phyloP scores from a whole-genome alignment of 371 early-diverging fungal species.

The Lichtheimia hyalospora region DNA sequence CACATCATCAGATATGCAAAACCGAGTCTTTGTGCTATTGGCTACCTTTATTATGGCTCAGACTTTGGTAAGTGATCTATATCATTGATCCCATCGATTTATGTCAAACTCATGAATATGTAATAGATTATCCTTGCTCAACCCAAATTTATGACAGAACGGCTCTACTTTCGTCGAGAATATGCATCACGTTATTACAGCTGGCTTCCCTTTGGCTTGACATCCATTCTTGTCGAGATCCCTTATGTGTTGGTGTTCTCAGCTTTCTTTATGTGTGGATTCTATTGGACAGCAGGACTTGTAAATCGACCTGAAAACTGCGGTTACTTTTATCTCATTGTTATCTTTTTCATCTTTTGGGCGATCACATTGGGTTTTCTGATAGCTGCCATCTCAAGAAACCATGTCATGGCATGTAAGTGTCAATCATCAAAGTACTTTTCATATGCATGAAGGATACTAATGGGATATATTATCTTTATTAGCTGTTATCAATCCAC shows the following conservation, averaged over 20 bases:
- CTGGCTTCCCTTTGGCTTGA: constrained; percentile 56
- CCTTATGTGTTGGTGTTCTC: constrained; percentile 52
- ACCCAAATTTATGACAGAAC: constrained; percentile 66
- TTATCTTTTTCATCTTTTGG: constrained; percentile 53
- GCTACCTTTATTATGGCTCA: constrained; percentile 55
- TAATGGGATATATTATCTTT: background rate
- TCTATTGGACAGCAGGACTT: constrained; percentile 66
- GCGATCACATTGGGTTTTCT: constrained; percentile 62
- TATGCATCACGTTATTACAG: constrained; percentile 65
- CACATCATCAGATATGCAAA: constrained; percentile 57
- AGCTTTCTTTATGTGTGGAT: constrained; percentile 50
- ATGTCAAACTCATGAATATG: background rate
- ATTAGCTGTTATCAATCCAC: constrained; percentile 63
- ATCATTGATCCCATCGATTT: background rate
- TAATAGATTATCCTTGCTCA: constrained; percentile 58
- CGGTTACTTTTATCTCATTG: constrained; percentile 53
- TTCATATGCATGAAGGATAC: background rate
- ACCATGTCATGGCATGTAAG: constrained; percentile 27
- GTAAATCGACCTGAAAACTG: constrained; percentile 34
- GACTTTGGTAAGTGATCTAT: constrained; percentile 18
- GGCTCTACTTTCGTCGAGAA: constrained; percentile 66
- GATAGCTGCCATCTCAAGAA: constrained; percentile 46
- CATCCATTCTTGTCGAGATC: constrained; percentile 52
- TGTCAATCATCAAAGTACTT: background rate
- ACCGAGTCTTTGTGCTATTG: constrained; percentile 69